phyloP scores from a whole-genome alignment of 2,329 filamentous ascomycete species.

The Metarhizium robertsii region DNA sequence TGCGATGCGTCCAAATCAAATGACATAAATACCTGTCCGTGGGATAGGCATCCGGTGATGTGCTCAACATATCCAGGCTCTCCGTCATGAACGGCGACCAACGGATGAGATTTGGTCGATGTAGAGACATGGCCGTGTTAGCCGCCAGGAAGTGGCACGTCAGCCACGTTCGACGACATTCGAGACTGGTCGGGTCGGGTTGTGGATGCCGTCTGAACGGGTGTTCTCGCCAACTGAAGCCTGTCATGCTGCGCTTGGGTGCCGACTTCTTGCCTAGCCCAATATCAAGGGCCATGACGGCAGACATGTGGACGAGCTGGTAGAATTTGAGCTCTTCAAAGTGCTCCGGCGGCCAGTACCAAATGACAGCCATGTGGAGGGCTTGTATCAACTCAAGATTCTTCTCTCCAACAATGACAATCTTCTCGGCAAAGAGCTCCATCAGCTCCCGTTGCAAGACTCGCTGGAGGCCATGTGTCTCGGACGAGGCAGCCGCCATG shows the following conservation, averaged over 20 bases:
- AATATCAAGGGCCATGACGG: slow-evolving; percentile 75
- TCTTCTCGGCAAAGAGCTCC: slow-evolving; percentile 61
- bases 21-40: slow-evolving; percentile 50
- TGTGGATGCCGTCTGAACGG: slow-evolving; percentile 30
- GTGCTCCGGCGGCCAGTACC: slow-evolving; percentile 77
- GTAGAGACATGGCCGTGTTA: slow-evolving; percentile 52
- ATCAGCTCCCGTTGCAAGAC: slow-evolving; percentile 60
- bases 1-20: slow-evolving; percentile 47
- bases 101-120: slow-evolving; percentile 49
- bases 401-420: slow-evolving; percentile 70
- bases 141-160: slow-evolving; percentile 49
- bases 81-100: slow-evolving; percentile 54
- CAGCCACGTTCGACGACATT: slow-evolving; percentile 49
- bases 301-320: slow-evolving; percentile 72
- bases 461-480: slow-evolving; percentile 46
- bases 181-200: slow-evolving; percentile 43
- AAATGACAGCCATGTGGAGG: slow-evolving; percentile 64
- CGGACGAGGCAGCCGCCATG: slow-evolving; percentile 55
- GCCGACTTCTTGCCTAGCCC: slow-evolving; percentile 50
- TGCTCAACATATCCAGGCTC: slow-evolving; percentile 45
- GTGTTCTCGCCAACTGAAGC: slow-evolving; percentile 29
- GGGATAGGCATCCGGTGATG: slow-evolving; percentile 43
- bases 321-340: slow-evolving; percentile 87
- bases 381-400: slow-evolving; percentile 76
- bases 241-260: slow-evolving; percentile 12